phyloP scores from a whole-genome alignment of 768 basidiomycete species.

The Hydnomerulius pinastri region DNA sequence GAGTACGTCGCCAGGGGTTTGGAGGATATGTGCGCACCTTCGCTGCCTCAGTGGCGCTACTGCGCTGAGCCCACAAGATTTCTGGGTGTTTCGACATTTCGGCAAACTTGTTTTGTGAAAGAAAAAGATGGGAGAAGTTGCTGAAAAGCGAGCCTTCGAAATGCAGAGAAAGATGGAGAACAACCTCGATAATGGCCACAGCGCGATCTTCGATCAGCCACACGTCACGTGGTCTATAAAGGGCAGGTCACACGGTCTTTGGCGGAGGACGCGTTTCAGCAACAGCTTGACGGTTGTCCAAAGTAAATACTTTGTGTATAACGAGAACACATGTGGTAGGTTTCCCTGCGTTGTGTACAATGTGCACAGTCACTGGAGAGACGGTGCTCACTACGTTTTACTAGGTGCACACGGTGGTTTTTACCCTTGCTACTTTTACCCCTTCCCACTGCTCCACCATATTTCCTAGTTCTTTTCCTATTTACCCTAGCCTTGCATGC shows the following conservation, averaged over 20 bases:
- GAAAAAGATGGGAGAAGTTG: not conserved
- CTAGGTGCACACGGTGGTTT: slow-evolving; percentile 87
- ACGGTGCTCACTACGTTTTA: not conserved
- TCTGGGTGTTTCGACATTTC: slow-evolving; percentile 70
- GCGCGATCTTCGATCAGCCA: not conserved
- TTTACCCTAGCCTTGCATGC: slow-evolving; percentile 79
- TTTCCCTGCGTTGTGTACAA: slow-evolving; percentile 14
- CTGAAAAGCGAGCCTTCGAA: slow-evolving; percentile 26
- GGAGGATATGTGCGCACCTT: slow-evolving; percentile 54
- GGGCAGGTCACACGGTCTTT: not conserved
- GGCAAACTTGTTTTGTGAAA: slow-evolving; percentile 8
- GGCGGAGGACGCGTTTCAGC: not conserved
- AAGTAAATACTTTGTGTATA: not conserved
- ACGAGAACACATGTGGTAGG: slow-evolving; percentile 54
- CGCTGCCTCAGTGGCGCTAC: slow-evolving; percentile 57
- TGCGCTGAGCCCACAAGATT: slow-evolving; percentile 94
- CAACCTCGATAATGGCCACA: slow-evolving; percentile 13
- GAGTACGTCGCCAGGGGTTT: not conserved
- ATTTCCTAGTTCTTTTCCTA: slow-evolving; percentile 75
- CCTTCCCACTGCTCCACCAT: slow-evolving; percentile 78
- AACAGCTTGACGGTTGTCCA: not conserved
- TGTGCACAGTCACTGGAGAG: not conserved
- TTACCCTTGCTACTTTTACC: slow-evolving; percentile 76
- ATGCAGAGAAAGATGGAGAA: slow-evolving; percentile 35
- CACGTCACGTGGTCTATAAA: slow-evolving; percentile 21